Evolutionary conservation across 2,329 filamentous ascomycete species (phyloP).

Genomic region (Samsoniella hepiali): DNA sequence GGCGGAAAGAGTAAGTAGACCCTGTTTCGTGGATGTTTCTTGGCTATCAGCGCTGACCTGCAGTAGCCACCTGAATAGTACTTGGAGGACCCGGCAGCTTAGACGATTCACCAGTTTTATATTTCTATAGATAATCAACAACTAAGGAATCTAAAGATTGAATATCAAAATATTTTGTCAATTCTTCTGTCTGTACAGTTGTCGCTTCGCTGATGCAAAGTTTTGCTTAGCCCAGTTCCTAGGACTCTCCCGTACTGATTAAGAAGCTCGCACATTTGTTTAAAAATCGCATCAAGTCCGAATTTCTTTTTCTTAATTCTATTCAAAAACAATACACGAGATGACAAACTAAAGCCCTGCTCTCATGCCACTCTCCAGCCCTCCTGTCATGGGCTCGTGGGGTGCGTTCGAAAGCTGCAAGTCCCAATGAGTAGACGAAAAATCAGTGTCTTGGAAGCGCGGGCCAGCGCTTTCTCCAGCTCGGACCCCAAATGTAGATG

Average conservation of each 20-base stretch:
- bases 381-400: background rate
- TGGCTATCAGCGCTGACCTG: background rate
- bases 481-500: constrained; percentile 25
- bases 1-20: constrained; percentile 11
- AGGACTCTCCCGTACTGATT: too few species aligned
- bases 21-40: background rate
- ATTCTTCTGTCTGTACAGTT: too few species aligned
- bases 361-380: too few species aligned
- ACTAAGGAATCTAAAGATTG: too few species aligned
- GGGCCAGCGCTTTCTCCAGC: constrained; percentile 12
- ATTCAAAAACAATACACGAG: background rate
- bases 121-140: too few species aligned
- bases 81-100: too few species aligned
- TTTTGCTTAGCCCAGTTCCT: too few species aligned
- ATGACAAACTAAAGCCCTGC: background rate
- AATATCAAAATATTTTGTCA: too few species aligned
- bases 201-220: too few species aligned
- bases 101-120: too few species aligned
- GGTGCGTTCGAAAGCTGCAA: background rate
- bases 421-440: background rate
- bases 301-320: background rate
- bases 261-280: too few species aligned
- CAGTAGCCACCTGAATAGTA: background rate
- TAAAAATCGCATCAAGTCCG: background rate
- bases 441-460: background rate